phyloP scores from a whole-genome alignment of 129 eudicot species.

The carrot (Daucus carota) region DH1_v3.0 NC_030383.2:12247501-12248000 shows the following conservation, averaged over 20 bases:
- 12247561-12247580: neutral
- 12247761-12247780: neutral
- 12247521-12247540: neutral
- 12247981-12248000: neutral
- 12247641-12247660: neutral
- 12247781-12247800: neutral
- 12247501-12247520: neutral
- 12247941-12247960: neutral
- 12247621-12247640: neutral
- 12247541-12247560: neutral
- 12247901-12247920: neutral
- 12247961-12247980: neutral
- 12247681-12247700: neutral
- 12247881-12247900: neutral
- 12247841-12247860: neutral
- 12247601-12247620: neutral
- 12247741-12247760: conserved; percentile 43
- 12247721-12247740: conserved; percentile 19
- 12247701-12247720: neutral
- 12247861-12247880: neutral
- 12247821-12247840: neutral
- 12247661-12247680: neutral
- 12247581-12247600: neutral
- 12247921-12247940: conserved; percentile 1
- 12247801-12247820: neutral